phyloP scores from a whole-genome alignment of 768 basidiomycete genomes.

The Coprinopsis sp. region DNA sequence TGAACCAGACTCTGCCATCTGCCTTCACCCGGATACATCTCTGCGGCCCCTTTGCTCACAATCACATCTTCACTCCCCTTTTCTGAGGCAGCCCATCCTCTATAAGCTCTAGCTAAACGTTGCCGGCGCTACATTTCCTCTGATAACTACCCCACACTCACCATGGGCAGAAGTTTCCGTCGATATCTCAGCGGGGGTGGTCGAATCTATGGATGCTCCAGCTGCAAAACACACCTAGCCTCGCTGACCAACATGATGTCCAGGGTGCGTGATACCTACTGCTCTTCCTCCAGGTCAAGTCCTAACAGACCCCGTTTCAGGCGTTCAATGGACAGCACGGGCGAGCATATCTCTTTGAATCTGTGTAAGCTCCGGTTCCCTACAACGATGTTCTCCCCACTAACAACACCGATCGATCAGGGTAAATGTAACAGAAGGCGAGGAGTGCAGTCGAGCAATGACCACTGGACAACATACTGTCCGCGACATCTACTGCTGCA shows the following conservation, averaged over 20 bases:
- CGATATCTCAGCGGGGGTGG: constrained; percentile 73
- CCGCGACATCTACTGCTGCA: constrained; percentile 90
- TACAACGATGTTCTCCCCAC: constrained; percentile 4
- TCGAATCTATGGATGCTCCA: constrained; percentile 84
- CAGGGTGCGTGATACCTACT: constrained; percentile 60
- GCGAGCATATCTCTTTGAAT: constrained; percentile 89
- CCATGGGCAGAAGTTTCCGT: constrained; percentile 88
- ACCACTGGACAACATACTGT: constrained; percentile 96
- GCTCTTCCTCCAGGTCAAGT: too few species aligned
- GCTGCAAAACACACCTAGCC: constrained; percentile 86
- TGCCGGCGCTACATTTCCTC: too few species aligned
- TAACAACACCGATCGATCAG: constrained; percentile 35
- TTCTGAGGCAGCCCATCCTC: too few species aligned
- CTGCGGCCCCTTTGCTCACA: too few species aligned
- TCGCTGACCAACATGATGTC: constrained; percentile 90
- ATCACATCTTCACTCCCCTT: too few species aligned
- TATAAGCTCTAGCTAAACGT: too few species aligned
- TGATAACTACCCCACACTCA: constrained; percentile 1
- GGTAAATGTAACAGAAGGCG: constrained; percentile 88
- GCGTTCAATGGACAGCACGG: constrained; percentile 98
- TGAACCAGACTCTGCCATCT: too few species aligned
- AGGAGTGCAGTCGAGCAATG: constrained; percentile 90
- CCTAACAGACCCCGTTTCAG: constrained; percentile 36
- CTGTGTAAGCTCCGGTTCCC: constrained; percentile 60
- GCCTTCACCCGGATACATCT: too few species aligned